Conservation (phyloP, 106 monocot species). For the Chionographis japonica region DNA sequence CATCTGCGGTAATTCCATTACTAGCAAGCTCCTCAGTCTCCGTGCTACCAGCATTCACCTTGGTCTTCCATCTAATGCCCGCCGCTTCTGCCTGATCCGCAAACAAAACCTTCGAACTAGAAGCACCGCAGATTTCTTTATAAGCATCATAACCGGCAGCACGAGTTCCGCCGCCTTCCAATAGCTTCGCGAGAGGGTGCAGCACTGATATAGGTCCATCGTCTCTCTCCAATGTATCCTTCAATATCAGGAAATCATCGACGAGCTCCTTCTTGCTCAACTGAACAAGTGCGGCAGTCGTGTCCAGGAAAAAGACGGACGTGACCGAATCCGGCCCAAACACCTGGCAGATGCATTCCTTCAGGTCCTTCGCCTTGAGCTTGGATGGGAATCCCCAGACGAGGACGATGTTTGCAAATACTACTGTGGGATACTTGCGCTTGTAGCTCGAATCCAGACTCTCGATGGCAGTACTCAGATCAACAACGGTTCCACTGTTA, state of each 20-base stretch:
- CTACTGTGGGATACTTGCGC: constrained; percentile 39
- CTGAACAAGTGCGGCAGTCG: constrained; percentile 68
- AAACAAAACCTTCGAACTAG: constrained; percentile 54
- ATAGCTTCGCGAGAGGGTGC: constrained; percentile 63
- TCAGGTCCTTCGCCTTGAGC: constrained; percentile 50
- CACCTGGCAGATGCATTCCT: constrained; percentile 48
- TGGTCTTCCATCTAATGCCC: constrained; percentile 51
- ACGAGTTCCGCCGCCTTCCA: constrained; percentile 79
- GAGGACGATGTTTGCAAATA: constrained; percentile 55
- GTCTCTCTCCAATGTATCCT: constrained; percentile 57
- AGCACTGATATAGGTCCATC: constrained; percentile 57
- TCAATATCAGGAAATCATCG: constrained; percentile 67
- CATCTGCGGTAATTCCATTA: neutral
- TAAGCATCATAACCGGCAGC: constrained; percentile 75
- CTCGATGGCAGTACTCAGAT: constrained; percentile 63
- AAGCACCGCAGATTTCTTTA: constrained; percentile 57
- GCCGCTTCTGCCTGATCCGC: constrained; percentile 77
- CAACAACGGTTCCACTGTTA: constrained; percentile 74
- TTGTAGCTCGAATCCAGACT: constrained; percentile 40
- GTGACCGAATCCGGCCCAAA: constrained; percentile 60
- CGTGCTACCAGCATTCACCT: neutral
- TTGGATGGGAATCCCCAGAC: constrained; percentile 77
- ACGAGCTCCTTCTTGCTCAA: constrained; percentile 63
- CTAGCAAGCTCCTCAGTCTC: constrained; percentile 1
- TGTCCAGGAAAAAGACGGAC: constrained; percentile 69